Base-by-base conservation (phyloP, 176 grass and related monocot species). In the Phoenix dactylifera region DNA sequence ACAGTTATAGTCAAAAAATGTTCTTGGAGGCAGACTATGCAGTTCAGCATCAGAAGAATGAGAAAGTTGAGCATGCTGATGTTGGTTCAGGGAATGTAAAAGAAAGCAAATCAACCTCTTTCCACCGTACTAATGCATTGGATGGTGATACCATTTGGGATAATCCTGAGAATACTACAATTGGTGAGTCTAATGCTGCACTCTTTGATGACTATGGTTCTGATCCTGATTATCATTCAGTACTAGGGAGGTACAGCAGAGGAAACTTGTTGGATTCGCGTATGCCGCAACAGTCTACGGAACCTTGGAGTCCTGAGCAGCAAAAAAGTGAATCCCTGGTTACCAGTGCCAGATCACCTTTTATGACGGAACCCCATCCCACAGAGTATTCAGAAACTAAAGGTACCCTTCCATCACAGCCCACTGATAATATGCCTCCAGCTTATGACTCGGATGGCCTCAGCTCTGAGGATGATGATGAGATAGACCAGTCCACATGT, bases 401-500 rank as follows among this genome's bases (percentile, higher is more conserved):
- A 48, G 68, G 70, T 54, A 51, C 63, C 55, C 23, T 66, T 14
- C 72, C 30, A 5, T 55, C 77, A 66, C 57, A 22, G 39, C 71
- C 72, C 72, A 69, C 60, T 71, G 68, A 82, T 71, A 71, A 60
- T 65, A 17, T 58, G 15, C 50, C 51, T 49, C 93, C 93, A 59
- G 62, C 85, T 61, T 98, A 80, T 74, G 93, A 98, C 64, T 98
- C 84, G 53, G 81, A 97, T 80, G 75, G 69, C 55, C 16, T 53
- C 56, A 88, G 63, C 60, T 91, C 87, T 48, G 81, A 86, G 17
- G 63, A 18, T 20, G 75, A 85, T 59, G 74, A 83, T 29, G 70
- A 83, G 70, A 71, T 70, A 63, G 23, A 24, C 22, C 72, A 65
- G 52, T 6, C 48, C 20, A 56, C 23, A 5, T 30, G 30, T 72